Evolutionary conservation across 306 rosid genomes (phyloP), one percentile per base, ranked within the genome.

Genomic region (Mucuna pruriens): DNA sequence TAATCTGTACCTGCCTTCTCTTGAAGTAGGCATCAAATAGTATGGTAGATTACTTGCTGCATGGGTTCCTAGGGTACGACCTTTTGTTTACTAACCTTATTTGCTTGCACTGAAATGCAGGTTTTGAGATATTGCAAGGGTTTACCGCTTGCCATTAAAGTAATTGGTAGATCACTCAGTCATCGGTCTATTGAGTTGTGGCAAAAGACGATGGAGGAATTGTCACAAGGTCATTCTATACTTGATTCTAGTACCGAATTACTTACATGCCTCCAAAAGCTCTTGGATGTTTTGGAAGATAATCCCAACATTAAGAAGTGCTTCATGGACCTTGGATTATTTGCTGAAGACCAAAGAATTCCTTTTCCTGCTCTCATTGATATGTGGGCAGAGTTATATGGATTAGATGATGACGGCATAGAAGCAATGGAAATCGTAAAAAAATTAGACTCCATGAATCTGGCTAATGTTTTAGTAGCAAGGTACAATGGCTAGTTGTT

Each of bases 281-380:
- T 86, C 72, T 45, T 90, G 13, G 88, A 89, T 38, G 82, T 85
- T 26, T 83, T 82, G 68, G 87, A 84, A 34, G 81, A 81, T 39
- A 34, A 81, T 64, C 51, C 62, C 13, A 19, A 77, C 40, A 65
- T 63, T 65, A 89, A 81, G 83, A 89, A 93, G 49, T 86, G 94
- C 82, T 93, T 93, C 89, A 58, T 85, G 82, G 97, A 93, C 86
- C 83, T 93, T 9, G 89, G 89, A 26, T 84, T 87, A 40, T 91
- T 93, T 58, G 92, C 91, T 0, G 93, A 87, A 84, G 89, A 90
- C 75, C 90, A 68, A 62, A 88, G 85, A 69, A 85, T 91, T 17
- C 86, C 86, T 63, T 91, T 40, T 58, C n/a, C 86, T 34, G 76
- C 82, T 46, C 86, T 93, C 8, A 57, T 86, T 64, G 91, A 90